Evolutionary conservation across 139 green algal genomes (phyloP).

Genomic region (Zygnema cylindricum): DNA sequence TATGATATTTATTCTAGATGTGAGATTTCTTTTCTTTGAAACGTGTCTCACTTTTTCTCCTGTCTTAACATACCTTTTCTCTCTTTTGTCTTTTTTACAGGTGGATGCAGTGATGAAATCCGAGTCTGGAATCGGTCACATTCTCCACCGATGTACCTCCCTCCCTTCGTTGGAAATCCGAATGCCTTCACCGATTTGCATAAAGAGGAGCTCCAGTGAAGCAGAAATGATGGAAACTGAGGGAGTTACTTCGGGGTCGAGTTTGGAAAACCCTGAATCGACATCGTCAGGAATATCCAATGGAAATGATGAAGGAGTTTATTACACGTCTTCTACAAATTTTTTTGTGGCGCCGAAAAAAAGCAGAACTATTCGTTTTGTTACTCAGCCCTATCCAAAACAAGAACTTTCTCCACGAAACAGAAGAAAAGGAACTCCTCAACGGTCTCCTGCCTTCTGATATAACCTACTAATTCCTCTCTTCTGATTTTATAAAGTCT

Average conservation of each 20-base stretch:
- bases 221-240: background rate
- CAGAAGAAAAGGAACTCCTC: conserved; percentile 20
- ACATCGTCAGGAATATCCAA: background rate
- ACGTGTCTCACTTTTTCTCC: too few relatives aligned
- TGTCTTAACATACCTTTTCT: conserved; percentile 6
- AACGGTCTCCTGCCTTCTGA: conserved; percentile 5
- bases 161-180: background rate
- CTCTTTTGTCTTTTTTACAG: conserved; percentile 32
- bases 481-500: too few relatives aligned
- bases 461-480: too few relatives aligned
- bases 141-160: background rate
- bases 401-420: background rate
- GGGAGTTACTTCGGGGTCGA: background rate
- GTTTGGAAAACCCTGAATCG: background rate
- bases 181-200: background rate
- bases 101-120: background rate
- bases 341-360: background rate
- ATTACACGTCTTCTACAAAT: background rate
- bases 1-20: conserved; percentile 14
- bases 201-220: background rate
- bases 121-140: background rate
- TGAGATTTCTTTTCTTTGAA: too few relatives aligned
- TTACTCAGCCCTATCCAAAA: background rate
- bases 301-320: background rate
- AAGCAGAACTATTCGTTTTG: background rate